Evolutionary conservation across 23 red algal species (phyloP).

Genomic region (Chondrus crispus): DNA sequence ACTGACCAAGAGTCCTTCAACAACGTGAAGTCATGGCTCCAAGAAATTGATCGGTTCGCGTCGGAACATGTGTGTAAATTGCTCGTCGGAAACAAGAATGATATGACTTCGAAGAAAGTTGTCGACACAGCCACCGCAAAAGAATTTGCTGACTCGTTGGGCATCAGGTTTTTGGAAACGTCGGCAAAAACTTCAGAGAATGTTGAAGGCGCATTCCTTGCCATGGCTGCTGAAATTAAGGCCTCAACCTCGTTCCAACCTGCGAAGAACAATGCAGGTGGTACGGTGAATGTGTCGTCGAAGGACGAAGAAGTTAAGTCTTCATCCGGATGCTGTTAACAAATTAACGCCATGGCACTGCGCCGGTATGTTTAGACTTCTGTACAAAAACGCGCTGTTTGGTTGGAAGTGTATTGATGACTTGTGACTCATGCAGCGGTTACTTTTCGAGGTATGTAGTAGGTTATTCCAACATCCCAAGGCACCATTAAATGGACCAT

Average conservation of each 20-base stretch:
- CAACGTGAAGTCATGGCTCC: slow-evolving; percentile 96
- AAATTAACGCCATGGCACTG: neutral
- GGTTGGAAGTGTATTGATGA: neutral
- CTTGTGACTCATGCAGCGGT: neutral
- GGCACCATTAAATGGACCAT: slow-evolving; percentile 77
- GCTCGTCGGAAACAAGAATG: slow-evolving; percentile 99
- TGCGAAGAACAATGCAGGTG: slow-evolving; percentile 67
- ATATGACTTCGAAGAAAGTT: slow-evolving; percentile 88
- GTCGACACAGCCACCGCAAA: slow-evolving; percentile 88
- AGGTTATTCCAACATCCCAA: slow-evolving; percentile 43
- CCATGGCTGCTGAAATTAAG: slow-evolving; percentile 97
- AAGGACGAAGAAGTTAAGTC: slow-evolving; percentile 75
- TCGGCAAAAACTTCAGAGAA: slow-evolving; percentile 96
- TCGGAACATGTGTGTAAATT: slow-evolving; percentile 95
- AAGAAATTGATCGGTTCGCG: slow-evolving; percentile 93
- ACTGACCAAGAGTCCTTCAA: slow-evolving; percentile 97
- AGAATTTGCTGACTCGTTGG: slow-evolving; percentile 93
- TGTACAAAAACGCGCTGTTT: neutral
- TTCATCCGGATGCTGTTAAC: slow-evolving; percentile 79
- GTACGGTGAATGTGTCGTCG: slow-evolving; percentile 69
- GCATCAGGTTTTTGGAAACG: slow-evolving; percentile 96
- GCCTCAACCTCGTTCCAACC: slow-evolving; percentile 82
- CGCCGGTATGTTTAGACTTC: neutral
- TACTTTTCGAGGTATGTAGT: slow-evolving; percentile 63
- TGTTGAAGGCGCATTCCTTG: slow-evolving; percentile 94